phyloP scores from a whole-genome alignment of 1,284 basidiomycete genomes.

The Pholiota adiposa region DNA sequence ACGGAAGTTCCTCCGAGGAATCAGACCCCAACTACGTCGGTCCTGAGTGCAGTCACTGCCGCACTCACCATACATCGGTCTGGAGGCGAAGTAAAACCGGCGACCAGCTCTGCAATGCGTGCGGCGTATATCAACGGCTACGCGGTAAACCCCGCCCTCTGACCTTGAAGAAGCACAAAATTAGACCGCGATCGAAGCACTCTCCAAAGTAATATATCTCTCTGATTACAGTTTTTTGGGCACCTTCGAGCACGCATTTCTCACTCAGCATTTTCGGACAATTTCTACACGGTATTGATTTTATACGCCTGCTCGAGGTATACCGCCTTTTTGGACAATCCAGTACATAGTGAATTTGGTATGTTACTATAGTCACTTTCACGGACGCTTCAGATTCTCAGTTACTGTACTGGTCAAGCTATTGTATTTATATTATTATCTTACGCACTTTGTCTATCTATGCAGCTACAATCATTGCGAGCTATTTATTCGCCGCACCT shows the following conservation, averaged over 20 bases:
- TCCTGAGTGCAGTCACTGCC: slow-evolving; percentile 52
- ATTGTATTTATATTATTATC: background rate
- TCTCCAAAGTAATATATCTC: slow-evolving; percentile 25
- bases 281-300: background rate
- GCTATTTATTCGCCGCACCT: background rate
- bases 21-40: slow-evolving; percentile 42
- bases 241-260: background rate
- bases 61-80: slow-evolving; percentile 50
- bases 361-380: background rate
- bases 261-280: background rate
- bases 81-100: slow-evolving; percentile 53
- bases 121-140: slow-evolving; percentile 51
- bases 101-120: slow-evolving; percentile 53
- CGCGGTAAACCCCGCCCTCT: slow-evolving; percentile 49
- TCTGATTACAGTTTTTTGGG: background rate
- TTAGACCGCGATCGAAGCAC: slow-evolving; percentile 50
- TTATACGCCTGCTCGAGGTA: background rate
- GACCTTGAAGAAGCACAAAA: slow-evolving; percentile 48
- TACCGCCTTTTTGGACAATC: background rate
- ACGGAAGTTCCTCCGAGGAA: slow-evolving; percentile 41
- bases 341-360: background rate
- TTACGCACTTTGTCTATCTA: background rate
- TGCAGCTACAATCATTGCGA: background rate
- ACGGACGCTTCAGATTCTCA: background rate
- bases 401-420: background rate